A percentile compares a stretch with the other conserved stretches of the same genome.
Conservation (phyloP, 306 rosid species). For the Malus sieversii region DNA sequence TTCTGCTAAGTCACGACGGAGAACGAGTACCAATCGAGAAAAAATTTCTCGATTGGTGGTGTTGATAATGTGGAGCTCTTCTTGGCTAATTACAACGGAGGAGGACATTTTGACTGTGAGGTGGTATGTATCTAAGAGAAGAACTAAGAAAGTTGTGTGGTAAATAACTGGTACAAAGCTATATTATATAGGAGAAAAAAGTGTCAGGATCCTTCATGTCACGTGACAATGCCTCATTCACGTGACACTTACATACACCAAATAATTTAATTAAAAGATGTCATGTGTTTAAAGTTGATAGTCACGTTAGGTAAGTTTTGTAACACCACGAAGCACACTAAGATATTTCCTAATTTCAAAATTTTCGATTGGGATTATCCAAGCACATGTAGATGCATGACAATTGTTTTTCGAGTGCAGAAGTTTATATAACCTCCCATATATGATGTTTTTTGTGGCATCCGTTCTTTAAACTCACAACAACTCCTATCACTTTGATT, state of each 20-base stretch:
- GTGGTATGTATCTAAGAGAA: background rate
- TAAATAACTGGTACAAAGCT: background rate
- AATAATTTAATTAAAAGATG: background rate
- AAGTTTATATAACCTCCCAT: background rate
- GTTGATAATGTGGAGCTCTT: constrained; percentile 27
- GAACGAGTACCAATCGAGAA: constrained; percentile 16
- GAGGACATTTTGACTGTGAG: background rate
- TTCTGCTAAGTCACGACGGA: constrained; percentile 16
- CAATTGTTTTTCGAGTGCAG: background rate
- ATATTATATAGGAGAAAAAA: background rate
- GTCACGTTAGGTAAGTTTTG: background rate
- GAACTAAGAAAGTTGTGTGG: background rate
- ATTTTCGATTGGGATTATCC: background rate
- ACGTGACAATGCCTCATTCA: background rate
- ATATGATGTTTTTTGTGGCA: background rate
- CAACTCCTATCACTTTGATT: background rate
- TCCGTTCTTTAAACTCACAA: background rate
- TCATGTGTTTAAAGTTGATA: background rate
- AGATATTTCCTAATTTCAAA: background rate
- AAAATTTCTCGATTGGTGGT: constrained; percentile 32
- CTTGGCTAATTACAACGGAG: background rate
- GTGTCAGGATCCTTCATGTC: background rate
- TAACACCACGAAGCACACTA: background rate
- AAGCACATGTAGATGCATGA: background rate
- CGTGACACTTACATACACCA: background rate